Base-by-base conservation (phyloP, 768 basidiomycete species). In the Russula dissimulans region DNA sequence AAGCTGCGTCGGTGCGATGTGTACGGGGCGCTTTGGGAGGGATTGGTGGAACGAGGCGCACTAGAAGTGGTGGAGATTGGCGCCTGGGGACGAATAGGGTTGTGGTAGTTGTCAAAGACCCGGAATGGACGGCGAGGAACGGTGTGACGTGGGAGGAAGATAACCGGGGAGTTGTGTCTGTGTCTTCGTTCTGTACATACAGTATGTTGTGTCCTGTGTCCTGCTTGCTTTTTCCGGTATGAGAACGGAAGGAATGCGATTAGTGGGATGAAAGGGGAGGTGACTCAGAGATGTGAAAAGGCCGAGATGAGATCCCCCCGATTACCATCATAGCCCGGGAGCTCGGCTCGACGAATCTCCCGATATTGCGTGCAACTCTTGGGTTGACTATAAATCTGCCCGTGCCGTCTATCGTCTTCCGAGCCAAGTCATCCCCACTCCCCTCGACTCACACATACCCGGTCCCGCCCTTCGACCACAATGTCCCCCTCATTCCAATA, bases 401-500 rank as follows among this genome's bases (percentile, higher is more conserved):
- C 22, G 22, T 26, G 1, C 22, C 43, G 31, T 34, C 45, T 41
- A 59, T 36, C 32, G 5, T 26, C 3, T 46, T 48, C 48, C 45
- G 42, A 18, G 41, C 38, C 18, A 14, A 41, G 2, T 32, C 60
- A 38, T 42, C 48, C 52, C 59, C 43, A 11, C 4, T 12, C 39
- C 43, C 36, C 38, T 47, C 3, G 34, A 36, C 7, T 36, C 34
- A 36, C 1, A 36, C 34, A 36, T 10, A 22, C 18, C 42, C 32
- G 3, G 7, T 15, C 36, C 46, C 34, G 31, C 42, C 36, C 52
- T 29, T 10, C 3, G 3, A 36, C 4, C 5, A 29, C 56, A 22
- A 65, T 65, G 64, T 50, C 62, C 29, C 64, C 64, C n/a, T 48
- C 64, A 22, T 65, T 65, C 46, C 62, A 65, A 22, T 65, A 65